Base-by-base conservation (phyloP, 164 flowering plant species). In the Magnolia changhungtana region DNA sequence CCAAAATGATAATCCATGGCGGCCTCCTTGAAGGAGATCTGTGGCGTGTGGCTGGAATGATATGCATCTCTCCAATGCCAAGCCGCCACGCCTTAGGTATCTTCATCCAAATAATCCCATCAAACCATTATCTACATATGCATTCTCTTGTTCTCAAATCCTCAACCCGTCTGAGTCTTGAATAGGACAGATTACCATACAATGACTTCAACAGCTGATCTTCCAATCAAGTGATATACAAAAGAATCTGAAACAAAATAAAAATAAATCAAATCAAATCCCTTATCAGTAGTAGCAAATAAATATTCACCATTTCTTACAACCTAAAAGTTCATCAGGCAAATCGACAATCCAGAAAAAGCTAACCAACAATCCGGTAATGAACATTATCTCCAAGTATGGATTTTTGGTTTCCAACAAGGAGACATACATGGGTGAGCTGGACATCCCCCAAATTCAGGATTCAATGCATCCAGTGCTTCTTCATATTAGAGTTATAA, bases 1-100 rank as follows among this genome's bases (percentile, higher is more conserved):
- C 82, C 83, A 94, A 81, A 20, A 89, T 87, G 75, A 94, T 87
- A 75, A 94, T 94, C 98, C 98, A 96, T 72, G 88, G 50, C 11
- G 97, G 97, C 81, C 91, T 85, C 86, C 81, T 93, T 72, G 90
- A 72, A 63, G 85, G 88, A 74, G 89, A 83, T n/a, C 96, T 89
- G 31, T 89, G 93, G 80, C 98, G 98, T 81, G 88, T 78, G 80
- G 83, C 88, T 20, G 90, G 86, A 85, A 91, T 79, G 74, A 87
- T 82, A 73, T 87, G 92, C 83, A 92, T 75, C 78, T 89, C 91
- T 29, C 88, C 86, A 80, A 90, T 82, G 87, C 91, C 89, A 72
- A 87, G 69, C 75, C 83, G 90, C 98, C 95, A 90, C 81, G 74
- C 88, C 84, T 84, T 82, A 78, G 83, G 55, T 75, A 87, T 80